A percentile compares a stretch with the other conserved stretches of the same genome.
phyloP scores from a whole-genome alignment of 345 rosid species.

The Iberis pinnata region DNA sequence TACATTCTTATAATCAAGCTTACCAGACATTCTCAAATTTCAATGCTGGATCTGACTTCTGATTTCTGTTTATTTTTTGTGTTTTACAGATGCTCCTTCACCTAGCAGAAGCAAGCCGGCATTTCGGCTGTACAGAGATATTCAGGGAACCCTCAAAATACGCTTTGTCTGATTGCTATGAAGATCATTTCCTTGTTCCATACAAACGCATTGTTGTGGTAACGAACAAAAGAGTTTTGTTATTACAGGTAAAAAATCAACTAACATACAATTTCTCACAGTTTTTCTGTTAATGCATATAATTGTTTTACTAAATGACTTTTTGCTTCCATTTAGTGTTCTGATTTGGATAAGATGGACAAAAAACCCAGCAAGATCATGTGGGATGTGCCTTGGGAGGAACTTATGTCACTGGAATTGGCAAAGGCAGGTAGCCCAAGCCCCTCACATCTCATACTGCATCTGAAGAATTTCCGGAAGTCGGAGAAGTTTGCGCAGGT shows the following conservation, averaged over 20 bases:
- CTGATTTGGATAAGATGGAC: constrained; percentile 68
- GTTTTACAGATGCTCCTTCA: constrained; percentile 77
- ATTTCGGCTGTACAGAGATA: constrained; percentile 82
- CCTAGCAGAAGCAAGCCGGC: constrained; percentile 85
- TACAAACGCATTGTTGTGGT: constrained; percentile 72
- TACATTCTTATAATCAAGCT: constrained; percentile 7
- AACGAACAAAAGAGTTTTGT: constrained; percentile 72
- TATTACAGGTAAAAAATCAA: constrained; percentile 62
- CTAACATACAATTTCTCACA: constrained; percentile 6
- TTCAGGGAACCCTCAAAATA: constrained; percentile 93
- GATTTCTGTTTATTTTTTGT: constrained; percentile 13
- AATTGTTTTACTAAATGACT: constrained; percentile 12
- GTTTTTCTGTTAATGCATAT: not conserved
- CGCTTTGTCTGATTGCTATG: constrained; percentile 82
- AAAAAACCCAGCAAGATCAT: constrained; percentile 84
- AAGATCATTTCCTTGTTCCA: constrained; percentile 73
- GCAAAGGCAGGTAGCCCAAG: constrained; percentile 70
- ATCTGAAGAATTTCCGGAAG: constrained; percentile 71
- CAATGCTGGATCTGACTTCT: constrained; percentile 13
- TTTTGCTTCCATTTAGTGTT: constrained; percentile 45
- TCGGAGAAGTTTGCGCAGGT: constrained; percentile 84
- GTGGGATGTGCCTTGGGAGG: constrained; percentile 99
- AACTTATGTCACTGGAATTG: constrained; percentile 88
- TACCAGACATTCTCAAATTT: constrained; percentile 10
- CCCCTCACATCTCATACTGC: constrained; percentile 87